Evolutionary conservation across 441 rosid species (phyloP).

Genomic region (Pelargonium australe): DNA sequence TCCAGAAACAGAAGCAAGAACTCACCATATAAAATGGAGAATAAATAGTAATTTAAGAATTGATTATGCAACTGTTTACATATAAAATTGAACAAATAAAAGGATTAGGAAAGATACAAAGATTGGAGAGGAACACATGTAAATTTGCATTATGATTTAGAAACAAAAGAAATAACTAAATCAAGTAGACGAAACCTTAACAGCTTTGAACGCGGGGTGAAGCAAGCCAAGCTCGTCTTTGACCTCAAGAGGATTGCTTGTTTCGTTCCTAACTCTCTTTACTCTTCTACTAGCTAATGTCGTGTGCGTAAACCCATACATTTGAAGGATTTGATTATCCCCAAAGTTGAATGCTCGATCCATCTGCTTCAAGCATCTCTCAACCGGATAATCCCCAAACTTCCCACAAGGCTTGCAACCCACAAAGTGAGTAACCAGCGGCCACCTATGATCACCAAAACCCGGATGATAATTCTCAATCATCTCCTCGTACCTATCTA

Average conservation of each 20-base stretch:
- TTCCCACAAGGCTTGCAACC: slow-evolving; percentile 78
- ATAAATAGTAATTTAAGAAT: background rate
- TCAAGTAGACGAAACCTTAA: slow-evolving; percentile 29
- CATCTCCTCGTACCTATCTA: slow-evolving; percentile 82
- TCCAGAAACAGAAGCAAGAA: background rate
- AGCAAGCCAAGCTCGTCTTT: slow-evolving; percentile 75
- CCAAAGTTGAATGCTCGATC: slow-evolving; percentile 84
- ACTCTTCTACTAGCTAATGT: slow-evolving; percentile 68
- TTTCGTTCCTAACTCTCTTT: slow-evolving; percentile 73
- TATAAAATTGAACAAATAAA: background rate
- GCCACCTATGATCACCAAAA: slow-evolving; percentile 85
- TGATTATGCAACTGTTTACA: background rate
- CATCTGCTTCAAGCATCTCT: slow-evolving; percentile 84
- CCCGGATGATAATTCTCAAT: slow-evolving; percentile 79
- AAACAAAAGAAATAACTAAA: background rate
- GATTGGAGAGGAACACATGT: no score
- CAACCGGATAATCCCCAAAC: slow-evolving; percentile 78
- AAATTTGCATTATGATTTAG: background rate
- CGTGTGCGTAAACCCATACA: slow-evolving; percentile 79
- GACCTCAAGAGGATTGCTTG: slow-evolving; percentile 56
- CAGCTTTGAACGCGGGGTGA: slow-evolving; percentile 53
- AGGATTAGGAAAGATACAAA: background rate
- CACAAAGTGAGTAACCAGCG: slow-evolving; percentile 83
- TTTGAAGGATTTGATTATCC: slow-evolving; percentile 78
- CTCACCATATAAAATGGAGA: background rate